Evolutionary conservation across 192 early-diverging fungal genomes (phyloP), one percentile per base, ranked within the genome.

Genomic region (Coemansia biformis): DNA sequence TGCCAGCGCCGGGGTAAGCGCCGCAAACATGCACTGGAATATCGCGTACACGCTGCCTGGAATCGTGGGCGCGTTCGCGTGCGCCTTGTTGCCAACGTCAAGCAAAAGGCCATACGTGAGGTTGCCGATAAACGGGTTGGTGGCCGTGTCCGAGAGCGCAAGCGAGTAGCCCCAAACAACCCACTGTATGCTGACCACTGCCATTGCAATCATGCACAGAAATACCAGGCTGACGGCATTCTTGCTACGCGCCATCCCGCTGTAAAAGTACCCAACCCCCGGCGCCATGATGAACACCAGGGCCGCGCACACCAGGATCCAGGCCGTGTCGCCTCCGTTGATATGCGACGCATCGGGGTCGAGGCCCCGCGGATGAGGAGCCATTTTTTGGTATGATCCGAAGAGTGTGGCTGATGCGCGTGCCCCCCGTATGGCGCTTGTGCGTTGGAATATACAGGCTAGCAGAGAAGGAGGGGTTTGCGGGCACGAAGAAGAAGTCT

Each of bases 261-360:
- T 88, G 79, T 99, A 99, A 50, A 96, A 92, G 71, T 93, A 85
- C 5, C 91, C 93, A 22, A 99, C 82, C 30, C 90, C 95, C 1
- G 95, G 95, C 18, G 85, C 82, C 93, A 98, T 98, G 51, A 98
- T 75, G 68, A 92, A 91, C 31, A 98, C 91, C 33, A 94, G 63
- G 1, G 84, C 86, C 4, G 90, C 76, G 15, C 79, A 76, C 26
- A 78, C 46, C 19, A 90, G 57, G n/a, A 90, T 78, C 78, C 78
- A 88, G 7, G 81, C 75, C 16, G 84, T 82, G 49, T 86, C 85
- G 34, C 74, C 67, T 38, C 41, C 46, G 47, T 66, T 43, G 30
- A 76, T 62, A 14, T 66, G 58, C 32, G 54, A 55, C 34, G 55
- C 51, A 18, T 66, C 70, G 5, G 48, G 31, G 40, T 58, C 59